These are phyloP conservation scores for Trichoderma sp. DNA, from an alignment of 2,329 filamentous ascomycete species.

Conservation along the genomic window DNA sequence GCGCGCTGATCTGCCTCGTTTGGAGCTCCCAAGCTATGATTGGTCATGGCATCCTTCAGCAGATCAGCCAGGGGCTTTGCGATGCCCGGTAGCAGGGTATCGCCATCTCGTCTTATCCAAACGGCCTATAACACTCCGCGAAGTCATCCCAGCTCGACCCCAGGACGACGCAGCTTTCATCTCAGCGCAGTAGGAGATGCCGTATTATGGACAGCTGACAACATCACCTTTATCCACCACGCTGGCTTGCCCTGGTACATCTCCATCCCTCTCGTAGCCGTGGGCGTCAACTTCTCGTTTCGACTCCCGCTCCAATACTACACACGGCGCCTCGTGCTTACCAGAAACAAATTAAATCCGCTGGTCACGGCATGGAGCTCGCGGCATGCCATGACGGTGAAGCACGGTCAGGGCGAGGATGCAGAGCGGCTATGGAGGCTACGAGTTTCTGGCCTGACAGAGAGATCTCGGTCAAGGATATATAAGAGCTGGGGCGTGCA, in stretches of 20 bases:
- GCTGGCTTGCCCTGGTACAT: constrained; percentile 58
- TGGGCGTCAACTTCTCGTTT: constrained; percentile 50
- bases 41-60: constrained; percentile 25
- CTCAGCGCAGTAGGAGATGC: constrained; percentile 40
- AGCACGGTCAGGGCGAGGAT: constrained; percentile 22
- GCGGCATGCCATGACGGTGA: constrained; percentile 33
- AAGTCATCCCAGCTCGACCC: not conserved
- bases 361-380: constrained; percentile 41
- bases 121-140: constrained; percentile 2
- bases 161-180: constrained; percentile 40
- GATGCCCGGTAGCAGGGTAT: constrained; percentile 11
- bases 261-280: constrained; percentile 56
- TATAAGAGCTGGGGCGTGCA: constrained; percentile 49
- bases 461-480: constrained; percentile 41
- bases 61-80: constrained; percentile 19
- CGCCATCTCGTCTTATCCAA: not conserved
- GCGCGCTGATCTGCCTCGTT: not conserved
- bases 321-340: constrained; percentile 40
- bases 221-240: constrained; percentile 51
- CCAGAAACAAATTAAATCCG: constrained; percentile 39
- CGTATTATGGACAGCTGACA: constrained; percentile 47
- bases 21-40: constrained; percentile 18
- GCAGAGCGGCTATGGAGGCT: constrained; percentile 34
- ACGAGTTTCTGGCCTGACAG: constrained; percentile 35
- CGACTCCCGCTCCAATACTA: constrained; percentile 54